These are phyloP conservation scores for Singerocomus inundabilis DNA, from an alignment of 1,284 basidiomycete genomes.

Conservation along the genomic window DNA sequence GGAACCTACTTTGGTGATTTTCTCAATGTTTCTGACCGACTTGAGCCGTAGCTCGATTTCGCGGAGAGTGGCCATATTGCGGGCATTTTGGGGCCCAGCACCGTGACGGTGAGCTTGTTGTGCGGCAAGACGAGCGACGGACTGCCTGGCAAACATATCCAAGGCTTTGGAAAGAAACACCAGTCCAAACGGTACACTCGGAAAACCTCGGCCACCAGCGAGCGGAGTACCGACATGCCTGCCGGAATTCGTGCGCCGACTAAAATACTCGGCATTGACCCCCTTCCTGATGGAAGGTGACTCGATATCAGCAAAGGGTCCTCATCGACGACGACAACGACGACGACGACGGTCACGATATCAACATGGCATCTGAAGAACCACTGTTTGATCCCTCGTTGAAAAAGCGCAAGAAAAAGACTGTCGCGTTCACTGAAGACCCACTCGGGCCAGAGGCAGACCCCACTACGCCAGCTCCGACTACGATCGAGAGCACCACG, in stretches of 20 bases:
- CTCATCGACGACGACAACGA: slow-evolving; percentile 20
- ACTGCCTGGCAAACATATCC: slow-evolving; percentile 64
- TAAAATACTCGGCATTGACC: slow-evolving; percentile 27
- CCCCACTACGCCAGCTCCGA: slow-evolving; percentile 72
- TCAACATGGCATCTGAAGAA: slow-evolving; percentile 59
- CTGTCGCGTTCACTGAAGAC: slow-evolving; percentile 79
- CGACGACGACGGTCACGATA: slow-evolving; percentile 20
- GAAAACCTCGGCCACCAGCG: slow-evolving; percentile 40
- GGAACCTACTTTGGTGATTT: slow-evolving; percentile 92
- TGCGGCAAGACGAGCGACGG: slow-evolving; percentile 60
- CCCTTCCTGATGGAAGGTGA: slow-evolving; percentile 1
- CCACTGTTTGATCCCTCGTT: slow-evolving; percentile 80
- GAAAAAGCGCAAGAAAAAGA: slow-evolving; percentile 86
- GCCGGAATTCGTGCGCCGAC: slow-evolving; percentile 27
- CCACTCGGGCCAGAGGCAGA: slow-evolving; percentile 80
- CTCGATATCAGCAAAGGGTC: slow-evolving; percentile 16
- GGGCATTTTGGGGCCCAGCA: slow-evolving; percentile 63
- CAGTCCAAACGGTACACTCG: slow-evolving; percentile 26
- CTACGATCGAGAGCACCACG: slow-evolving; percentile 64
- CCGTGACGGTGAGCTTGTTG: slow-evolving; percentile 54
- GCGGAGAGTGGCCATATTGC: slow-evolving; percentile 95
- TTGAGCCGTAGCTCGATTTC: slow-evolving; percentile 97
- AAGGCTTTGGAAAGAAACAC: slow-evolving; percentile 11
- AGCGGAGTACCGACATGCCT: slow-evolving; percentile 21
- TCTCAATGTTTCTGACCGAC: slow-evolving; percentile 97